Base-by-base conservation (phyloP, 345 rosid species). In the Citrus maxima region DNA sequence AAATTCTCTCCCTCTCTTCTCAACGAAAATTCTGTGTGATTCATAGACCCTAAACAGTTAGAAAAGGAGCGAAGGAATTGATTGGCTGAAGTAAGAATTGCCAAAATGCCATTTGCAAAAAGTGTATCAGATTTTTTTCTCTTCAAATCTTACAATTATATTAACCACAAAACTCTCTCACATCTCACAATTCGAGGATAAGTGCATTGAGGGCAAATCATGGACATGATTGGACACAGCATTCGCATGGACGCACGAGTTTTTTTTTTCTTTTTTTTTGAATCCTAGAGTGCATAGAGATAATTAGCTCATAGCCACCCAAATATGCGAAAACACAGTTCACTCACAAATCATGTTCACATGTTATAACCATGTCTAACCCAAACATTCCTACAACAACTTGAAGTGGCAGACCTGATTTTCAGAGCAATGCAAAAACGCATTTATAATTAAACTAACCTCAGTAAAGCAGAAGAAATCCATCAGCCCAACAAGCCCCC, bases 401-500 rank as follows among this genome's bases (percentile, higher is more conserved):
- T 25, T 10, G 19, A 51, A 10, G 37, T 4, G 42, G 67, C 34
- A 69, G 22, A 79, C 34, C 27, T 46, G 9, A 19, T 21, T 55
- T 67, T 42, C 51, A 37, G 32, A 40, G 62, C 37, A 9, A 21
- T 10, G 59, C 75, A 79, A 73, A n/a, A 71, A 58, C 0, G 67
- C 27, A 74, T 69, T 60, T 42, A 66, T 10, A 35, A 58, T 42
- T 24, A 74, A 82, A 87, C 86, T 67, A 27, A 96, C 98, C 97
- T 96, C 98, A 55, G 95, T 96, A 85, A 96, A 96, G 85, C 99
- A 96, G 84, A 96, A 96, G 88, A 93, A 90, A 87, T 96, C 98
- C 99, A 96, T 96, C 86, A 96, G 87, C 62, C 98, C 98, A 79
- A 91, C 97, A 49, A 96, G 91, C n/a, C 77, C 88, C 58, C 91